Conservation (phyloP, 2,329 filamentous ascomycete species). For the Fusarium sp. region DNA sequence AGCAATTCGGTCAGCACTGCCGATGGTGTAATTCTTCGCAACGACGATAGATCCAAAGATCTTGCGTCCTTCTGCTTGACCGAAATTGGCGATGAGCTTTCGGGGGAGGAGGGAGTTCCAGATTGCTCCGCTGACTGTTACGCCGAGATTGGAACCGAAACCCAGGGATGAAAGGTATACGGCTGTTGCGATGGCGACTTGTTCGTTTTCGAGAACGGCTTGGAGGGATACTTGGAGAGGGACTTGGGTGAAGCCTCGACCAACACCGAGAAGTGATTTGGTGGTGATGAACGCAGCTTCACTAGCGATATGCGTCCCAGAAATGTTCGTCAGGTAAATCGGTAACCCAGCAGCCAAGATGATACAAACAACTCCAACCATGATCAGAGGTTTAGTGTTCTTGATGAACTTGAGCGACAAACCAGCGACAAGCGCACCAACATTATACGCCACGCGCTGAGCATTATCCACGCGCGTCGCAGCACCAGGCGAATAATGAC, state of each 20-base stretch:
- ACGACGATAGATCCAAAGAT: constrained; percentile 35
- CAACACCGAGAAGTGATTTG: constrained; percentile 32
- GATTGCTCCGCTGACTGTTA: constrained; percentile 30
- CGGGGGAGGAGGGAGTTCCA: constrained; percentile 34
- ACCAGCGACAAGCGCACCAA: constrained; percentile 12
- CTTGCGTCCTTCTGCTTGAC: constrained; percentile 4
- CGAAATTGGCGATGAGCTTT: constrained; percentile 22
- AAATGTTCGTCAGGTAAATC: constrained; percentile 36
- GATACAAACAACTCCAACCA: constrained; percentile 22
- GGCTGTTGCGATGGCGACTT: constrained; percentile 28
- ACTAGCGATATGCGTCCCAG: constrained; percentile 25
- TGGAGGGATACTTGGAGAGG: constrained; percentile 18
- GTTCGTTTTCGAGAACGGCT: constrained; percentile 25
- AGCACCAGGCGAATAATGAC: constrained; percentile 28
- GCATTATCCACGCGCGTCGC: constrained; percentile 33
- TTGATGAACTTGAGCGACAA: constrained; percentile 28
- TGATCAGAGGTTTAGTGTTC: constrained; percentile 31
- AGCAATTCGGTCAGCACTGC: constrained; percentile 8
- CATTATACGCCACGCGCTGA: constrained; percentile 28
- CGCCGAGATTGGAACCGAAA: constrained; percentile 31
- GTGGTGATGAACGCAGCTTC: constrained; percentile 30
- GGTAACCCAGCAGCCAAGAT: constrained; percentile 32
- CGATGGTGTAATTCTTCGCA: constrained; percentile 14
- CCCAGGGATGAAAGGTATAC: constrained; percentile 33
- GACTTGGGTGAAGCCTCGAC: constrained; percentile 28